Evolutionary conservation across 495 filamentous ascomycete genomes (phyloP), one percentile per base, ranked within the genome.

Genomic region (Penicillium daleae): DNA sequence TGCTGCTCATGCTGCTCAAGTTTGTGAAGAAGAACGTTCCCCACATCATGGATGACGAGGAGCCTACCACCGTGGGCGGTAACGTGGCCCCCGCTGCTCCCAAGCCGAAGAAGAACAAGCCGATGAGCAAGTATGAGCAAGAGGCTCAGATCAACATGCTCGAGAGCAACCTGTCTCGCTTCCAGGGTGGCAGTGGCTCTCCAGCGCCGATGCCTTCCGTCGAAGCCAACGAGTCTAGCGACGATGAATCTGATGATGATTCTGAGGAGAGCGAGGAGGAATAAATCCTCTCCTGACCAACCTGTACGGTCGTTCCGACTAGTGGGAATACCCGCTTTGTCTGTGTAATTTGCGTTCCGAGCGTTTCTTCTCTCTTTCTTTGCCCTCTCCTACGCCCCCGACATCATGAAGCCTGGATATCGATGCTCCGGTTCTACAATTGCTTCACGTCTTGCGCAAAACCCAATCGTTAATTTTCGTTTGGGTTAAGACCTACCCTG

Each of bases 51-150:
- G 77, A 80, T 46, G 82, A 82, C 21, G 79, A 82, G 32, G 75
- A 80, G 4, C 57, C 81, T 68, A n/a, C 66, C 69, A 63, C 77
- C 53, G 63, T 78, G 27, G 83, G 80, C 27, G 83, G 80, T 62
- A 71, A 76, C 24, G 76, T 83, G 17, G 79, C 85, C 22, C 76
- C 83, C 17, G 79, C 86, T 0, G 72, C 85, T 15, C 74, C 84
- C 8, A 92, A 91, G 76, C 85, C 89, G 17, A 97, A 96, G 81
- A 99, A 99, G 84, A 97, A 99, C 78, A 98, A 97, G 82, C 95
- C 95, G 0, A 99, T 98, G 95, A 94, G 90, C 80, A 94, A 93
- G 75, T 81, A 78, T 22, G 94, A 99, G 76, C 95, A 99, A 76
- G 93, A 97, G 71, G 86, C 88, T 9, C 90, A 89, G 66, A 96